These are phyloP conservation scores for Helianthus tuberosus DNA, from an alignment of 129 eudicot species.

Conservation along the genomic window DNA sequence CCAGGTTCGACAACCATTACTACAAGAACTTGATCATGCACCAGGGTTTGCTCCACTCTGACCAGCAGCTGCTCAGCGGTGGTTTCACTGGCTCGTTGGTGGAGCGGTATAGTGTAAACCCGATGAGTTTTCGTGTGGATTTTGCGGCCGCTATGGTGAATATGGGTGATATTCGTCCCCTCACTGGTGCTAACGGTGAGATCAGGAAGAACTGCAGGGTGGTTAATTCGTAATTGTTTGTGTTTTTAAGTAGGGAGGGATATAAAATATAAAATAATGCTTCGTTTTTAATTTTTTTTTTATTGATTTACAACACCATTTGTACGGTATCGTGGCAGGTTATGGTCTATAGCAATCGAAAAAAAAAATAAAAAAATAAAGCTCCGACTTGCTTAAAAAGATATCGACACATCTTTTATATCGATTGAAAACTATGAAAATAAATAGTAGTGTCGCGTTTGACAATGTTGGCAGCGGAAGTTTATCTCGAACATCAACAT, in stretches of 20 bases:
- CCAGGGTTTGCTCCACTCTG: constrained; percentile 62
- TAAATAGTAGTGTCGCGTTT: too few relatives aligned
- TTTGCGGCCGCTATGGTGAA: constrained; percentile 63
- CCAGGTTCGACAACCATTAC: constrained; percentile 50
- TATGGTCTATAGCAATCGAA: too few relatives aligned
- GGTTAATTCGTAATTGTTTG: constrained; percentile 24
- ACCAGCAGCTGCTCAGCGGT: constrained; percentile 50
- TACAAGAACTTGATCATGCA: constrained; percentile 39
- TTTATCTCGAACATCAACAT: too few relatives aligned
- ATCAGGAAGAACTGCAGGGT: constrained; percentile 54
- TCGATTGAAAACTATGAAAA: too few relatives aligned
- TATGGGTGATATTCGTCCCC: constrained; percentile 66
- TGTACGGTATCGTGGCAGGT: too few relatives aligned
- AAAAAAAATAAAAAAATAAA: too few relatives aligned
- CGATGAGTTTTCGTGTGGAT: constrained; percentile 28
- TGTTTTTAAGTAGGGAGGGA: background rate
- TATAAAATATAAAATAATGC: too few relatives aligned
- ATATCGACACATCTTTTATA: too few relatives aligned
- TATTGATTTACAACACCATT: too few relatives aligned
- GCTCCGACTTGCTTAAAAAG: too few relatives aligned
- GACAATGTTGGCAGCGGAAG: too few relatives aligned
- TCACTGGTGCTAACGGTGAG: constrained; percentile 61
- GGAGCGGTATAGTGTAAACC: constrained; percentile 32
- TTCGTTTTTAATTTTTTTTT: too few relatives aligned
- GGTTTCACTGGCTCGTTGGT: constrained; percentile 46